Conservation (phyloP, 768 basidiomycete genomes). For the Leccinum fibrillosum region DNA sequence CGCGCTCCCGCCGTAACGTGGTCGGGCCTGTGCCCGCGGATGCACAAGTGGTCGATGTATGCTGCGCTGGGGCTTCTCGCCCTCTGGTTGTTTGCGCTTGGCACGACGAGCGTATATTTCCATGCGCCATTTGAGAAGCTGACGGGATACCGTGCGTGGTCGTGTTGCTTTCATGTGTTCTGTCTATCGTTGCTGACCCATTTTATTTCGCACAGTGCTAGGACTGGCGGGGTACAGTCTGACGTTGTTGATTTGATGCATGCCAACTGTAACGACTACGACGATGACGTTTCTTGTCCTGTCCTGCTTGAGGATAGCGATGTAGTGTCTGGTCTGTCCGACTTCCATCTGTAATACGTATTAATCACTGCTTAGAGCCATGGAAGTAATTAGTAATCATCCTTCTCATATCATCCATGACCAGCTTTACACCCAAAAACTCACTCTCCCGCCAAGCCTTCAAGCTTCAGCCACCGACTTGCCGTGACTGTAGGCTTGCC, state of each 20-base stretch:
- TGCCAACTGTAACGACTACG: neutral
- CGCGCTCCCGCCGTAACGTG: neutral
- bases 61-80: conserved; percentile 47
- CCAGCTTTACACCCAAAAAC: conserved; percentile 24
- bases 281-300: neutral
- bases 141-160: conserved; percentile 72
- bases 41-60: conserved; percentile 48
- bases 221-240: conserved; percentile 36
- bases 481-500: conserved; percentile 3
- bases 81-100: conserved; percentile 71
- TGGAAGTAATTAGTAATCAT: too few relatives aligned
- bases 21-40: conserved; percentile 35
- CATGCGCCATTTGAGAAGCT: conserved; percentile 87
- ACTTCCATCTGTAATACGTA: neutral
- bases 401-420: neutral
- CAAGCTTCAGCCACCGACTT: conserved; percentile 19
- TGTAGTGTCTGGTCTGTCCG: neutral
- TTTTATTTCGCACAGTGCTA: conserved; percentile 28
- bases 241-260: conserved; percentile 23
- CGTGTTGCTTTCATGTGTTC: neutral
- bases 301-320: neutral
- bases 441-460: conserved; percentile 30
- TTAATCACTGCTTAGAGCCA: neutral
- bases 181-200: conserved; percentile 19
- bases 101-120: conserved; percentile 87